Evolutionary conservation across 257 asterid species (phyloP), one percentile per base, ranked within the genome.

Genomic region (Knoxia roxburghii): DNA sequence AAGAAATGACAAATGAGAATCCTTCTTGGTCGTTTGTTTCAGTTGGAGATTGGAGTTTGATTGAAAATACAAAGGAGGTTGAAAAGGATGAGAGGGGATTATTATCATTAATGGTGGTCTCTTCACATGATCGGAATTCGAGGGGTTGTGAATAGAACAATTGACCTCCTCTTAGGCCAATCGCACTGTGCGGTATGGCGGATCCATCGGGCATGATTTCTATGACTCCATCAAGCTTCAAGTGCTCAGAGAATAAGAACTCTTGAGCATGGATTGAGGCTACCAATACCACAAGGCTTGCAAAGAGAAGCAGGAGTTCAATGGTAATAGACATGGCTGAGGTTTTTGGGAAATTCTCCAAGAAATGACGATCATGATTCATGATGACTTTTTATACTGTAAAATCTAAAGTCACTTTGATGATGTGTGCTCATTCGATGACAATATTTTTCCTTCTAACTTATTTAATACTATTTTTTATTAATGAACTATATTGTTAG

Each of bases 121-220:
- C n/a, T n/a, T n/a, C n/a, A 39, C 37, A 55, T 11, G 21, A 13
- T 13, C 14, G 39, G 49, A 61, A 39, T 17, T 61, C 40, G 5
- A 61, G 13, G 51, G 66, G 66, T 0, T 39, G 13, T 11, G 66
- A 33, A 23, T 61, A 61, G 27, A 61, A 61, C 5, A 61, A 10
- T 21, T 61, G 66, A 39, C 64, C 64, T 2, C 35, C 39, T 59
- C 27, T 21, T 59, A 59, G 29, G 46, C 52, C 52, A 5, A 21
- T 21, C 13, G 20, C 20, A 26, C 13, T 39, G 10, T n/a, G 5
- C 18, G 18, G 29, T n/a, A 14, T 29, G 30, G 46, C 30, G 21
- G 65, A n/a, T 53, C 59, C 59, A 37, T 60, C 4, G 10, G 65
- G 65, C 65, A 60, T 60, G 50, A 60, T 60, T n/a, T 60, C 65